Evolutionary conservation across 129 eudicot species (phyloP).

Genomic region (Escallonia rubra): DNA sequence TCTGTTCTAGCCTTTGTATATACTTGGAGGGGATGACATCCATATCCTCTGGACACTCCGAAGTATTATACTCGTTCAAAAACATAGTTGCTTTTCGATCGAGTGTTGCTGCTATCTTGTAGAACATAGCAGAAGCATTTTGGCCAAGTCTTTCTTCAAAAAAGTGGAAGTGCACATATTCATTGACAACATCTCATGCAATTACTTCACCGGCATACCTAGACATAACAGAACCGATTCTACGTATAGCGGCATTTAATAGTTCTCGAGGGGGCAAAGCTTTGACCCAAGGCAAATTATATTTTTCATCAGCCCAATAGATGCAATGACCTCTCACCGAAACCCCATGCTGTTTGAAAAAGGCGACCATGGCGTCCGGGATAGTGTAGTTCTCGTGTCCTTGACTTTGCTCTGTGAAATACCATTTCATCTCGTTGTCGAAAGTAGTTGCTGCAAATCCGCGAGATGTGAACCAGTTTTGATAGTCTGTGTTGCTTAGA

Average conservation of each 20-base stretch:
- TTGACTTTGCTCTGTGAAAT: slow-evolving; percentile 7
- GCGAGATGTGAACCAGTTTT: slow-evolving; percentile 33
- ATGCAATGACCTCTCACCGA: slow-evolving; percentile 32
- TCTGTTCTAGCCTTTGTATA: slow-evolving; percentile 19
- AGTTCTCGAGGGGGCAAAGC: neutral
- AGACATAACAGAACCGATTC: slow-evolving; percentile 15
- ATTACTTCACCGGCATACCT: slow-evolving; percentile 32
- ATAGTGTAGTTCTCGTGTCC: slow-evolving; percentile 26
- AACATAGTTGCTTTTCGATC: slow-evolving; percentile 22
- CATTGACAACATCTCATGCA: slow-evolving; percentile 56
- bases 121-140: slow-evolving; percentile 23
- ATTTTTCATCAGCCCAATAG: slow-evolving; percentile 18
- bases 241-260: neutral
- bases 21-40: slow-evolving; percentile 16
- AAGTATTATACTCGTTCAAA: slow-evolving; percentile 44
- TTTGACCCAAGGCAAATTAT: slow-evolving; percentile 16
- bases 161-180: slow-evolving; percentile 31
- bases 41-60: slow-evolving; percentile 21
- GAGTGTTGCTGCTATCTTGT: slow-evolving; percentile 15
- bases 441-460: slow-evolving; percentile 20
- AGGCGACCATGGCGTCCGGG: slow-evolving; percentile 33
- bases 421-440: slow-evolving; percentile 38
- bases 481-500: slow-evolving; percentile 26
- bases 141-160: slow-evolving; percentile 24
- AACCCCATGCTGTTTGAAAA: slow-evolving; percentile 15